phyloP scores from a whole-genome alignment of 176 grass and related monocot genomes.

The Rhynchospora breviuscula region DNA sequence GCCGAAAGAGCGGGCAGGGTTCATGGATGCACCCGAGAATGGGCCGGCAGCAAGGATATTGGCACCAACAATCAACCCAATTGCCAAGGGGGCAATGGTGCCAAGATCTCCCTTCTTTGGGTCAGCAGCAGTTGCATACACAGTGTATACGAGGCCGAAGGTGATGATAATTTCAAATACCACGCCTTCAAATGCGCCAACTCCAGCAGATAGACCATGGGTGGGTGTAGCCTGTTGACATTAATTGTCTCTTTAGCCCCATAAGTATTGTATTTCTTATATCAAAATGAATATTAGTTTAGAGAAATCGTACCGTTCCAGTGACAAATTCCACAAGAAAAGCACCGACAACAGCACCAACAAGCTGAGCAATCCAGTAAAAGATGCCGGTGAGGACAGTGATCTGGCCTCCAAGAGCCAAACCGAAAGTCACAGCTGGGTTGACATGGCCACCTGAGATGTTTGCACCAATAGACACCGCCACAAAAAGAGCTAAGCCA shows the following conservation, averaged over 20 bases:
- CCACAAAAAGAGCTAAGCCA: constrained; percentile 62
- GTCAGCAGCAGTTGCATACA: constrained; percentile 72
- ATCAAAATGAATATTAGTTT: background rate
- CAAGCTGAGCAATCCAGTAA: constrained; percentile 73
- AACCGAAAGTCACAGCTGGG: constrained; percentile 71
- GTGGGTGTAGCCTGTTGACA: constrained; percentile 40
- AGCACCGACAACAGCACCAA: constrained; percentile 59
- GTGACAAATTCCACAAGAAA: constrained; percentile 53
- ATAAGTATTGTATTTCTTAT: background rate
- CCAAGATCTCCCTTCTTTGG: constrained; percentile 59
- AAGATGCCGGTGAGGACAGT: constrained; percentile 74
- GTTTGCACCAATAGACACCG: constrained; percentile 59
- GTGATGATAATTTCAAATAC: constrained; percentile 76
- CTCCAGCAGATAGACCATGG: constrained; percentile 50
- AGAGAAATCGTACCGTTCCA: constrained; percentile 35
- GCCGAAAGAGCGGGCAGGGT: constrained; percentile 35
- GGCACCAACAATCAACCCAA: constrained; percentile 28
- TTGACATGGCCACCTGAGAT: constrained; percentile 81
- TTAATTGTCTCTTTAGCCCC: background rate
- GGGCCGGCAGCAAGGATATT: constrained; percentile 36
- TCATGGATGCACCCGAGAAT: constrained; percentile 36
- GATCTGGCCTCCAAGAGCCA: constrained; percentile 75
- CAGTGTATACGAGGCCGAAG: constrained; percentile 71
- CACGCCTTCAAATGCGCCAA: constrained; percentile 53
- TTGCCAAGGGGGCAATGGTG: constrained; percentile 30